phyloP scores from a whole-genome alignment of 352 stramenopile genomes.

The Globisporangium splendens region DNA sequence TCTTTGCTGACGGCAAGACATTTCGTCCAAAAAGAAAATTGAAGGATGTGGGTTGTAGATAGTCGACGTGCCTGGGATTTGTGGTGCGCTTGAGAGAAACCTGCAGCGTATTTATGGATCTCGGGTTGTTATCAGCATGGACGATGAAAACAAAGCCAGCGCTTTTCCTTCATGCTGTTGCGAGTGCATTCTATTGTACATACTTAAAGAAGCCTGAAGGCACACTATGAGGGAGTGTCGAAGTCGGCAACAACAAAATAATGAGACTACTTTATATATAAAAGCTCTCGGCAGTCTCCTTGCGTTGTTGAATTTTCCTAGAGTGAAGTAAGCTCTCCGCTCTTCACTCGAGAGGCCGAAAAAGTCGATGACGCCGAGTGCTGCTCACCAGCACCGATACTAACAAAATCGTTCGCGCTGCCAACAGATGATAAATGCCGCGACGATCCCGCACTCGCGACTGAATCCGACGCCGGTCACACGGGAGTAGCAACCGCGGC shows the following conservation, averaged over 20 bases:
- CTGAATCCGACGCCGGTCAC: conserved; percentile 8
- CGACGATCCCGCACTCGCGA: conserved; percentile 11
- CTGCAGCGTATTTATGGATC: too few relatives aligned
- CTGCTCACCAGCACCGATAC: conserved; percentile 9
- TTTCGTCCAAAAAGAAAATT: too few relatives aligned
- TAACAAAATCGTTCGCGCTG: conserved; percentile 36
- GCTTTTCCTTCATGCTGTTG: too few relatives aligned
- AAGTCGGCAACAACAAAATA: neutral
- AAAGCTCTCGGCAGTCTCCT: neutral
- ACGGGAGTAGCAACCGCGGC: neutral
- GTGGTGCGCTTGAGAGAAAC: too few relatives aligned
- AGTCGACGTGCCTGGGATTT: too few relatives aligned
- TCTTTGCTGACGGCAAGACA: too few relatives aligned
- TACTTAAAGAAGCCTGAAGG: neutral
- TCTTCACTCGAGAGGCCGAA: conserved; percentile 7
- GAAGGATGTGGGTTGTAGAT: too few relatives aligned
- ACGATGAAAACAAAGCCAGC: too few relatives aligned
- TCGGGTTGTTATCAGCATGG: too few relatives aligned
- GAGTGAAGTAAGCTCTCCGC: conserved; percentile 21
- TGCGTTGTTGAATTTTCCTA: conserved; percentile 4
- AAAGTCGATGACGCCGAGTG: too few relatives aligned
- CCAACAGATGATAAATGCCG: conserved; percentile 37
- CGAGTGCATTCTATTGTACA: neutral
- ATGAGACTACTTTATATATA: neutral
- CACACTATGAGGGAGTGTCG: neutral